Evolutionary conservation across 441 rosid genomes (phyloP), one percentile per base, ranked within the genome.

Genomic region (Geranium incanum): DNA sequence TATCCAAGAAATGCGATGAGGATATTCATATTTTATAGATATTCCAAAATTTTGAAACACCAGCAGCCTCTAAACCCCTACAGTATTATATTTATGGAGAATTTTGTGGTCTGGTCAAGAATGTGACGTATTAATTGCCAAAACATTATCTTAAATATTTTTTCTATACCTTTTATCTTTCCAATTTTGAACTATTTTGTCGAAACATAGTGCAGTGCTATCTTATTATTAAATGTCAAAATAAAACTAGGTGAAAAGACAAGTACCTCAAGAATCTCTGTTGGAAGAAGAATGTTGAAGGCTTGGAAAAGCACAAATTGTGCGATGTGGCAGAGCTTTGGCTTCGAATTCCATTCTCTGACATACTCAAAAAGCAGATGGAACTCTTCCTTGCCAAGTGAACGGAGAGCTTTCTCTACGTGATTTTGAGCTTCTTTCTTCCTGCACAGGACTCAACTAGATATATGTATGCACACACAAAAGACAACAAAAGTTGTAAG

Each of bases 311-410:
- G 93, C 74, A 95, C 85, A 72, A 76, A 81, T 71, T 92, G 99
- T 63, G 97, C 99, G 69, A 92, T 83, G 74, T 90, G 97, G 72
- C 99, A 92, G 66, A 91, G 82, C 79, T 86, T 92, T 69, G 97
- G 97, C 78, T 92, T 90, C 66, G 96, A 84, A 77, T 95, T 95
- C 99, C 99, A 95, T 78, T 95, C 97, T 73, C 97, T 87, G 69
- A 84, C 76, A 66, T 95, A 95, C 76, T 87, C 93, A 75, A 95
- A 86, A 75, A 95, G 97, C 65, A 74, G 79, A 52, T 70, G 83
- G 21, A 84, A 76, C 75, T 95, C 93, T 81, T 92, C 97, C n/a
- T 83, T 82, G 48, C 83, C 86, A 70, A 95, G 88, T 69, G 84
- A 81, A 77, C 74, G 78, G 68, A 92, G 89, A 68, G 90, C 89